Evolutionary conservation across 1,284 basidiomycete genomes (phyloP).

Genomic region (Singerocomus inundabilis): DNA sequence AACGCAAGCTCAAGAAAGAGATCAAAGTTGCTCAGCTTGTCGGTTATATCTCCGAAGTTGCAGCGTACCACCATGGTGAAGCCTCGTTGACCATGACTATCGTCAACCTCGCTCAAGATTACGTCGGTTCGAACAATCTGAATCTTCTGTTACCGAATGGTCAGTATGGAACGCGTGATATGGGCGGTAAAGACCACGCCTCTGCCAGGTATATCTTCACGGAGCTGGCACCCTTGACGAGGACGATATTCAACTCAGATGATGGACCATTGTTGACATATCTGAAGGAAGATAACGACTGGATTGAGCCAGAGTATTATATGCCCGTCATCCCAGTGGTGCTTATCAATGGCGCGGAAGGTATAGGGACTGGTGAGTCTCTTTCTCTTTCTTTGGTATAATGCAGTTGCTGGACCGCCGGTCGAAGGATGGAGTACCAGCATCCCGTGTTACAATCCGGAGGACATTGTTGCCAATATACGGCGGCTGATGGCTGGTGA

Average conservation of each 20-base stretch:
- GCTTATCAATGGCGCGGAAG: slow-evolving; percentile 93
- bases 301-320: slow-evolving; percentile 96
- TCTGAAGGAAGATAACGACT: slow-evolving; percentile 84
- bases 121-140: slow-evolving; percentile 95
- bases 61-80: slow-evolving; percentile 98
- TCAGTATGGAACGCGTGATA: slow-evolving; percentile 93
- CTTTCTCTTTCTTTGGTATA: background rate
- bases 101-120: slow-evolving; percentile 92
- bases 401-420: slow-evolving; percentile 3
- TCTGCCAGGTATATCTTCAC: slow-evolving; percentile 98
- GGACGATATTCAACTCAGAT: slow-evolving; percentile 76
- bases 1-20: slow-evolving; percentile 88
- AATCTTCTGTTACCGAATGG: slow-evolving; percentile 90
- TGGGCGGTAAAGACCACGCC: slow-evolving; percentile 94
- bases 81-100: slow-evolving; percentile 85
- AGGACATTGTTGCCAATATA: slow-evolving; percentile 88
- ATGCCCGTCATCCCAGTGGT: slow-evolving; percentile 89
- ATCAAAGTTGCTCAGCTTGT: slow-evolving; percentile 97
- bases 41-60: slow-evolving; percentile 93
- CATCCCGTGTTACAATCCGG: slow-evolving; percentile 93
- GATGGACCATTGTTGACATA: slow-evolving; percentile 88
- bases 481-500: slow-evolving; percentile 86
- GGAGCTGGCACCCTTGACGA: slow-evolving; percentile 74
- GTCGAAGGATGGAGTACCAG: slow-evolving; percentile 90
- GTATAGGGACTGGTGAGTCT: slow-evolving; percentile 89